These are phyloP conservation scores for Novakomyces olei DNA, from an alignment of 805 yeast genomes.

Conservation along the genomic window DNA sequence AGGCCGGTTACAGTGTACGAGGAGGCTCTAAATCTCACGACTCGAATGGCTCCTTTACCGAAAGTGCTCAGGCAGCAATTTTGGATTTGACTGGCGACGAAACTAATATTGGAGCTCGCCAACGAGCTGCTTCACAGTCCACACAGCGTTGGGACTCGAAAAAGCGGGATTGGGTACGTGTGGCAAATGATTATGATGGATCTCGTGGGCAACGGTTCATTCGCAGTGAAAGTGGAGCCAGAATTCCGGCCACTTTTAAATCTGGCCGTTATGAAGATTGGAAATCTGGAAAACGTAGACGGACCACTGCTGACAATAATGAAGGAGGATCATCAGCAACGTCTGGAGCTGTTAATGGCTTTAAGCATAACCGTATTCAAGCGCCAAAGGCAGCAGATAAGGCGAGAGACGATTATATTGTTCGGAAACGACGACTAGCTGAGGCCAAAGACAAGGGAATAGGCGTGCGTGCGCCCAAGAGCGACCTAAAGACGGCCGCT, in stretches of 20 bases:
- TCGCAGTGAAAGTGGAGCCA: conserved; percentile 84
- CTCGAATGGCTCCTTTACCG: conserved; percentile 30
- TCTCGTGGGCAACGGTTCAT: conserved; percentile 35
- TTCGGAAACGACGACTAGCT: conserved; percentile 61
- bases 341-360: conserved; percentile 13
- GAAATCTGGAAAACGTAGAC: conserved; percentile 28
- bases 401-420: conserved; percentile 63
- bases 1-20: conserved; percentile 39
- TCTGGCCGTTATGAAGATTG: conserved; percentile 85
- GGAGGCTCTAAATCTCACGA: conserved; percentile 1
- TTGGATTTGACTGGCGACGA: conserved; percentile 69
- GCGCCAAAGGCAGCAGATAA: conserved; percentile 88
- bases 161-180: conserved; percentile 70
- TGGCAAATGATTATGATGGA: conserved; percentile 33
- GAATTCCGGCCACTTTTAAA: conserved; percentile 72
- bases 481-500: conserved; percentile 46
- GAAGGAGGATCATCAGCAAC: conserved; percentile 11
- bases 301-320: conserved; percentile 15
- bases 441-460: conserved; percentile 60
- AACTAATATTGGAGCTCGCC: conserved; percentile 1
- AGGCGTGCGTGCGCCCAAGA: conserved; percentile 37
- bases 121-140: not conserved
- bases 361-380: conserved; percentile 46
- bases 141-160: conserved; percentile 74
- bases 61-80: conserved; percentile 65